Evolutionary conservation across 352 stramenopile species (phyloP).

Genomic region (Thraustochytrium striatum): DNA sequence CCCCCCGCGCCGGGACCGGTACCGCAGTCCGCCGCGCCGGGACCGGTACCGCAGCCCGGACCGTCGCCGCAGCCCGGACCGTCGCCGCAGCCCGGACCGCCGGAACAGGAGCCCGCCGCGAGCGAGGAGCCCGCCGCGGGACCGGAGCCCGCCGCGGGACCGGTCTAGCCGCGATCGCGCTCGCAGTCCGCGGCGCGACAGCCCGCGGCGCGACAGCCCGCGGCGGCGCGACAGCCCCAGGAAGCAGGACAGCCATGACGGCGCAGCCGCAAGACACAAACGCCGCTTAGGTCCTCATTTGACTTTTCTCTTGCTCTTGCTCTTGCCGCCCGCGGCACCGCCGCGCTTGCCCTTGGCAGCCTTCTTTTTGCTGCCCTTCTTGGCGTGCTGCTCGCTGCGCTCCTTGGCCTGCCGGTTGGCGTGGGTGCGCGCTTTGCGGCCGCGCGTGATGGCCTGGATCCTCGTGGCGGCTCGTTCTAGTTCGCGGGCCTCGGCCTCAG

Average conservation of each 20-base stretch:
- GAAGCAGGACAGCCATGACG: too few species aligned
- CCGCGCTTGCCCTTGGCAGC: not conserved
- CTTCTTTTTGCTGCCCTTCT: not conserved
- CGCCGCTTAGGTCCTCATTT: not conserved
- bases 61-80: not conserved
- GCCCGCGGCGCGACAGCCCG: too few species aligned
- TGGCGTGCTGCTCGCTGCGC: not conserved
- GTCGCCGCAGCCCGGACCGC: not conserved
- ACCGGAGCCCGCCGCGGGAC: too few species aligned
- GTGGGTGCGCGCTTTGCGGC: not conserved
- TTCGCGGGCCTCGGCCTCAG: not conserved
- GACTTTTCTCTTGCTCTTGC: constrained; percentile 12
- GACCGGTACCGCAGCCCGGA: not conserved
- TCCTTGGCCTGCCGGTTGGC: not conserved
- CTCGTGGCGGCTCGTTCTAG: not conserved
- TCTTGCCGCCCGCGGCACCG: not conserved
- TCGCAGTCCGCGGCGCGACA: too few species aligned
- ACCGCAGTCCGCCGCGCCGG: not conserved
- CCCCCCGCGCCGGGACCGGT: not conserved
- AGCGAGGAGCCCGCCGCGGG: too few species aligned
- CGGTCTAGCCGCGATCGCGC: not conserved
- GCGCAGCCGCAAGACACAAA: too few species aligned
- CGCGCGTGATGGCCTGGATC: constrained; percentile 26
- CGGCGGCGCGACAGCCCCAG: too few species aligned
- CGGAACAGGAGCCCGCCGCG: too few species aligned